phyloP scores from a whole-genome alignment of 2,329 filamentous ascomycete genomes.

The Colletotrichum salicis region DNA sequence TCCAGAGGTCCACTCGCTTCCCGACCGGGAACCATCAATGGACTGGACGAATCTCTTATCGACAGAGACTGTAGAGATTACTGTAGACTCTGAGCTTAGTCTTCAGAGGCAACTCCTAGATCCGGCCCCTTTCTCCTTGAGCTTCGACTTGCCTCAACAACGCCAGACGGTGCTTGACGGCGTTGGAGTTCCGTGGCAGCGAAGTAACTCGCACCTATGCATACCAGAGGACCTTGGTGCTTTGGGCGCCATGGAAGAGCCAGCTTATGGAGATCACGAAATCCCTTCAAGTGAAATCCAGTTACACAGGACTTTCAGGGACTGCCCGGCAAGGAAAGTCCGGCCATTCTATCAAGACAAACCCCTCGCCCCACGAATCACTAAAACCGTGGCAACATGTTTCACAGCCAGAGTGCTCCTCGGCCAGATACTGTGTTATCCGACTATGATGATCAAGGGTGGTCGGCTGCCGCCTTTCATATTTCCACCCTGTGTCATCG shows the following conservation, averaged over 20 bases:
- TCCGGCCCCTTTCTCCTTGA: background rate
- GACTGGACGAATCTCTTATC: background rate
- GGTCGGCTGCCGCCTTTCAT: constrained; percentile 42
- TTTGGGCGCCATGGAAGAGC: background rate
- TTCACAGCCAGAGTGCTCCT: constrained; percentile 39
- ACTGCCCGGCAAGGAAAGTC: background rate
- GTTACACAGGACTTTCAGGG: background rate
- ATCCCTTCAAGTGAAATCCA: background rate
- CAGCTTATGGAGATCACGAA: background rate
- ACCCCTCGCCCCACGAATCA: background rate
- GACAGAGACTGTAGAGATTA: background rate
- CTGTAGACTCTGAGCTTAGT: background rate
- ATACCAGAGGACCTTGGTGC: background rate
- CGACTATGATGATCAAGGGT: constrained; percentile 37
- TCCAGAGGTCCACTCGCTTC: background rate
- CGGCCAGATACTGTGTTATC: constrained; percentile 40
- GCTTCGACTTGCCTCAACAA: background rate
- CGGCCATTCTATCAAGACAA: background rate
- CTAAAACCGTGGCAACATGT: constrained; percentile 20
- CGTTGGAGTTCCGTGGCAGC: background rate
- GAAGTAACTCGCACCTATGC: background rate
- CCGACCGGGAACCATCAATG: background rate
- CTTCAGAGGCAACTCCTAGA: background rate
- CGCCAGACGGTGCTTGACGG: background rate
- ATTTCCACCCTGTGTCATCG: constrained; percentile 40